Base-by-base conservation (phyloP, 1,284 basidiomycete genomes). In the Ustilago hordei region DNA sequence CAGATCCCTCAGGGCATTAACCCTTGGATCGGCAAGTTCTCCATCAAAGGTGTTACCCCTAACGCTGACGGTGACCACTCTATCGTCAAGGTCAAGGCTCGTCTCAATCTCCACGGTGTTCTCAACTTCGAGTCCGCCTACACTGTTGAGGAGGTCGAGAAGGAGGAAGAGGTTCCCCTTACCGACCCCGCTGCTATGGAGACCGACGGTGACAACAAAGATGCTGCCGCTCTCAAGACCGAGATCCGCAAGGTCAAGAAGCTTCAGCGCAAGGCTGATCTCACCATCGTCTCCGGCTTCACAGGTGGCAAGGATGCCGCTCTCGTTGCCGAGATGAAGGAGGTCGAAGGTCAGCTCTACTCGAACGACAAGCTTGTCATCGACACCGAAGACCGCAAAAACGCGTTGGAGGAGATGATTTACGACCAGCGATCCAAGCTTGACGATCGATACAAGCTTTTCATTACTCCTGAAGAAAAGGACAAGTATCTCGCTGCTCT, bases 1-100 rank as follows among this genome's bases (percentile, higher is more conserved):
- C 62, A 64, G 62, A 68, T 85, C 55, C 84, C 84, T 15, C 54
- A 69, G 62, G 84, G 84, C 54, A 81, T 79, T 65, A 83, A 85
- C 79, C 82, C 84, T 17, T 82, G 74, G 79, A 78, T 85, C 36
- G 84, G 84, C 63, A 72, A 78, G 63, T 84, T 84, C 60, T 75
- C 77, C 28, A 82, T 85, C 71, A 82, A 85, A 68, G 79, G 79
- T 50, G 84, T 85, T 55, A 81, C 66, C n/a, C 84, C 84, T 36
- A 85, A 81, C 65, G 81, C 81, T 15, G 54, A 80, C 57, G 84
- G 84, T 50, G 84, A 85, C 74, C 83, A 85, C 79, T 83, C 81
- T 23, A 85, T 85, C 67, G 83, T 85, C 74, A 85, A 85, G 81
- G 82, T 85, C 69, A 85, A 85, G 80, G 82, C 84, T 31, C 77